A percentile compares a stretch with the other conserved stretches of the same genome.
phyloP scores from a whole-genome alignment of 1,284 basidiomycete species.

The Psilocybe mexicana region DNA sequence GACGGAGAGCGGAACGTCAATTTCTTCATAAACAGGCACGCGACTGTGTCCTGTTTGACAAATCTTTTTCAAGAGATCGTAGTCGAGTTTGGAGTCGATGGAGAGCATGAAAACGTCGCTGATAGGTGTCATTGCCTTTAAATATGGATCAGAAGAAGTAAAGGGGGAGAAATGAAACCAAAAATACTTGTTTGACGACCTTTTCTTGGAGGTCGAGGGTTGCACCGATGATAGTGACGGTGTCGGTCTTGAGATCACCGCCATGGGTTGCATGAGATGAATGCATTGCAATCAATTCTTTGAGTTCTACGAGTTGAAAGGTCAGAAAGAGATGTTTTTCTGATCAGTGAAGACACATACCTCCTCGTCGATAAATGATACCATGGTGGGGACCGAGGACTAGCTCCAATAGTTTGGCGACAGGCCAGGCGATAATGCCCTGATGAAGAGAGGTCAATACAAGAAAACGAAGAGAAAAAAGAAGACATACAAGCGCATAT shows the following conservation, averaged over 20 bases:
- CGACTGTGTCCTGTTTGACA: conserved; percentile 80
- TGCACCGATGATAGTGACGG: conserved; percentile 75
- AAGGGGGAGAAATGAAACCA: neutral
- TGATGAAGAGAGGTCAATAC: conserved; percentile 38
- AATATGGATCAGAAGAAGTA: neutral
- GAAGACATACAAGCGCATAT: conserved; percentile 58
- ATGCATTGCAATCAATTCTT: too few species aligned
- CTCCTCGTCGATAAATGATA: conserved; percentile 56
- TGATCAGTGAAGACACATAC: conserved; percentile 23
- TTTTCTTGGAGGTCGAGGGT: conserved; percentile 76
- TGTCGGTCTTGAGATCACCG: conserved; percentile 72
- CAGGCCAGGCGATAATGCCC: conserved; percentile 82
- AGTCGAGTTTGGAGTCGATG: conserved; percentile 79
- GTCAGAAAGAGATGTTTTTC: neutral
- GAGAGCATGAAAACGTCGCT: conserved; percentile 81
- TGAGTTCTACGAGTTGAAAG: neutral
- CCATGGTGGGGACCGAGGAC: conserved; percentile 65
- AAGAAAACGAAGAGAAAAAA: neutral
- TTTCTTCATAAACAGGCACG: conserved; percentile 73
- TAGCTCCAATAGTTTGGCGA: conserved; percentile 68
- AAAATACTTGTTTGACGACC: conserved; percentile 56
- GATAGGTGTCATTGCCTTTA: conserved; percentile 81
- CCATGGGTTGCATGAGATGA: conserved; percentile 54
- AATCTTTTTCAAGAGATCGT: conserved; percentile 72
- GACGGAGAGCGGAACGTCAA: conserved; percentile 55